Conservation (phyloP, 257 asterid genomes). For the Salvia miltiorrhiza region DNA sequence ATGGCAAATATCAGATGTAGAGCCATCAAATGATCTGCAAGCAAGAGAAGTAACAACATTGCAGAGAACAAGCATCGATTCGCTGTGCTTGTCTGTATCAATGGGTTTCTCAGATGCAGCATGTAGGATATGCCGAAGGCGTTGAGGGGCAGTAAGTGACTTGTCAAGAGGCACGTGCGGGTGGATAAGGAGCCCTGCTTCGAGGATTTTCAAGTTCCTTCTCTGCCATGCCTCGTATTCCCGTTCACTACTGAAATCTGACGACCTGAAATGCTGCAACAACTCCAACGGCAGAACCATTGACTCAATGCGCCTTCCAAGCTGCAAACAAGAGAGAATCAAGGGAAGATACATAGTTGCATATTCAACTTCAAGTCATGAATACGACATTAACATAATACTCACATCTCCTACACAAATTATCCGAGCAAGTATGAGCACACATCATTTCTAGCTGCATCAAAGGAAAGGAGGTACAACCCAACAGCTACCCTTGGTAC, state of each 20-base stretch:
- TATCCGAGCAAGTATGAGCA: no score
- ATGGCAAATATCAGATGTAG: constrained; percentile 64
- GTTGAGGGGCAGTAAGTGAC: constrained; percentile 43
- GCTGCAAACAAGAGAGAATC: constrained; percentile 45
- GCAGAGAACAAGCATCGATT: constrained; percentile 54
- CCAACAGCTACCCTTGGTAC: neutral
- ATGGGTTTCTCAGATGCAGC: constrained; percentile 54
- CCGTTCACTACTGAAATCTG: constrained; percentile 60
- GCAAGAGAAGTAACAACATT: constrained; percentile 58
- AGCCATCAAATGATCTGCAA: constrained; percentile 76
- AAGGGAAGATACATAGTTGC: constrained; percentile 7
- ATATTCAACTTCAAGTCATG: neutral
- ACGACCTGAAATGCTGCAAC: constrained; percentile 54
- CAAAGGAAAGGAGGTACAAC: neutral
- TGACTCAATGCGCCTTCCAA: constrained; percentile 72
- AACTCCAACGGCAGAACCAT: constrained; percentile 85
- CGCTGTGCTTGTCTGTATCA: constrained; percentile 65
- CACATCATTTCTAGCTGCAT: neutral
- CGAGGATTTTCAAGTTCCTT: constrained; percentile 68
- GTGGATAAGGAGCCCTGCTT: constrained; percentile 75
- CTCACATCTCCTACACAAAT: no score
- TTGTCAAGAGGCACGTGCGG: constrained; percentile 62
- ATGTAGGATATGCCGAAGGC: constrained; percentile 53
- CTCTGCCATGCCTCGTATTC: constrained; percentile 75
- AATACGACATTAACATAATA: neutral